A percentile compares a stretch with the other conserved stretches of the same genome.
Conservation (phyloP, 306 rosid genomes). For the Begonia peltatifolia region DNA sequence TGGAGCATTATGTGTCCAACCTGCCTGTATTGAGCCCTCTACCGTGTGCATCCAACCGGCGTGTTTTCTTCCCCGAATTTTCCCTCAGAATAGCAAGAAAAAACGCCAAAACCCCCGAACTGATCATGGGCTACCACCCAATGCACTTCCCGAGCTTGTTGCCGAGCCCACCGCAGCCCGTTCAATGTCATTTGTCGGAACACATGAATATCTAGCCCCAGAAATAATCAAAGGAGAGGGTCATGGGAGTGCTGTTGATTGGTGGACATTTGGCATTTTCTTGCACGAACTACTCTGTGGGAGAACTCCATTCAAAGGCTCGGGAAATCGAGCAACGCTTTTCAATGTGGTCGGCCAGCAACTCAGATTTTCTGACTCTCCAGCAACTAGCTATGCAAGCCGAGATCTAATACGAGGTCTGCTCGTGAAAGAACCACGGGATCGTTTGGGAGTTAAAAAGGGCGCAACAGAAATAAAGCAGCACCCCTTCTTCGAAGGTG, state of each 20-base stretch:
- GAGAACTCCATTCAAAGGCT: constrained; percentile 91
- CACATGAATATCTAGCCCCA: constrained; percentile 96
- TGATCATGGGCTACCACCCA: constrained; percentile 47
- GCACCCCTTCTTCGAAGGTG: constrained; percentile 87
- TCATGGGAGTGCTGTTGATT: constrained; percentile 98
- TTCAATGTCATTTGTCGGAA: constrained; percentile 96
- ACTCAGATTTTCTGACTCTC: constrained; percentile 65
- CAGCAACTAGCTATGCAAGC: constrained; percentile 64
- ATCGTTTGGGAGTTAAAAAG: constrained; percentile 79
- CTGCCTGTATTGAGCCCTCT: constrained; percentile 89
- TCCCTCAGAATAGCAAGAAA: constrained; percentile 77
- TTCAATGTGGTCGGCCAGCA: constrained; percentile 95
- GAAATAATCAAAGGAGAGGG: constrained; percentile 97
- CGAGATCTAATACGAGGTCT: constrained; percentile 72
- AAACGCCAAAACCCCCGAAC: constrained; percentile 34
- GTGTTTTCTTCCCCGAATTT: constrained; percentile 71
- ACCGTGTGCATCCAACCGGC: constrained; percentile 91
- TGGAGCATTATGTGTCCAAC: constrained; percentile 92
- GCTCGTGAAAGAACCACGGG: constrained; percentile 82
- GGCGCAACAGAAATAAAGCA: constrained; percentile 92
- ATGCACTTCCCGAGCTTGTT: constrained; percentile 88
- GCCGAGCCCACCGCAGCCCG: constrained; percentile 95
- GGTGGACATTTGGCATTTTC: constrained; percentile 99
- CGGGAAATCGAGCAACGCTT: constrained; percentile 87
- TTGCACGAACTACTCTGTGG: constrained; percentile 84